Evolutionary conservation across 2,329 filamentous ascomycete genomes (phyloP).

Genomic region (Colletotrichum sp.): DNA sequence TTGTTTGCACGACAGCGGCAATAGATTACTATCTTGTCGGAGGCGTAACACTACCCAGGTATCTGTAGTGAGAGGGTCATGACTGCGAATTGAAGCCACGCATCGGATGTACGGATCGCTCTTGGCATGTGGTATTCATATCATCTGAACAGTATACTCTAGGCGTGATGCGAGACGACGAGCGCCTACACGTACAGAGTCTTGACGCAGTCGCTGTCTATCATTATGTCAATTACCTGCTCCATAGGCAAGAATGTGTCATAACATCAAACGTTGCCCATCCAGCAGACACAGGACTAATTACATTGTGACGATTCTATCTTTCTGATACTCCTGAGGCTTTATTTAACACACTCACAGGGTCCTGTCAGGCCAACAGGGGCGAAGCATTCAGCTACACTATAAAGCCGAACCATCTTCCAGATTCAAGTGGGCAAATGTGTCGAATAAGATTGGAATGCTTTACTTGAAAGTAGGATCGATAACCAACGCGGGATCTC

Average conservation of each 20-base stretch:
- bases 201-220: fast-evolving
- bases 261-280: fast-evolving
- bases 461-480: neutral
- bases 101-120: neutral
- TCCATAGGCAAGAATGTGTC: fast-evolving
- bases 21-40: neutral
- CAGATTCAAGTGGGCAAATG: no score
- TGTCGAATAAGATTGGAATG: no score
- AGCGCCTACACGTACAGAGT: fast-evolving
- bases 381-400: fast-evolving
- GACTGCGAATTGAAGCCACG: neutral
- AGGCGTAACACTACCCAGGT: fast-evolving
- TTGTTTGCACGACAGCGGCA: neutral
- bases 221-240: fast-evolving
- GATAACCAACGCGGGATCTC: fast-evolving
- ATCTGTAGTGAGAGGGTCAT: fast-evolving
- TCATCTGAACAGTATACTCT: neutral
- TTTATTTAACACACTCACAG: no score
- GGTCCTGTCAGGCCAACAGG: no score
- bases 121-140: neutral
- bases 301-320: no score
- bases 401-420: no score
- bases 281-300: fast-evolving
- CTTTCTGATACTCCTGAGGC: no score
- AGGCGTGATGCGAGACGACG: fast-evolving